phyloP scores from a whole-genome alignment of 2,329 filamentous ascomycete species.

The Thelonectria discophora region DNA sequence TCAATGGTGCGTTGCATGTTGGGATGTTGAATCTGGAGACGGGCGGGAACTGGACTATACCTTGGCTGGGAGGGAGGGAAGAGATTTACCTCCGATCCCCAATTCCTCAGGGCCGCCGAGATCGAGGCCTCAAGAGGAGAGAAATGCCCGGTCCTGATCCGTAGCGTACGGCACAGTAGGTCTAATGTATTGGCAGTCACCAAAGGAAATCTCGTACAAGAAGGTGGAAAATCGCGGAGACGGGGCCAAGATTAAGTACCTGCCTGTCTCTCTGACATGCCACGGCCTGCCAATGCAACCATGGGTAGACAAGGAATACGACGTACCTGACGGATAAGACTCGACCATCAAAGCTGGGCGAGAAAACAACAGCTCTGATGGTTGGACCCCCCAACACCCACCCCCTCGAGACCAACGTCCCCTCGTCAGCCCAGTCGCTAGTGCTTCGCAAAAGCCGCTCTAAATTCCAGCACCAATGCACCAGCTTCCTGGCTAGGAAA shows the following conservation, averaged over 20 bases:
- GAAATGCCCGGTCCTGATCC: not conserved
- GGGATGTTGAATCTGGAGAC: conserved; percentile 1
- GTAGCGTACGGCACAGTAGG: not conserved
- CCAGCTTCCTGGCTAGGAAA: conserved; percentile 1
- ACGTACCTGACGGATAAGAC: not conserved
- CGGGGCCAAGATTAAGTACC: not conserved
- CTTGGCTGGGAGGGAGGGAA: not conserved
- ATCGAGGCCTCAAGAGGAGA: not conserved
- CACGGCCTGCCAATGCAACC: not conserved
- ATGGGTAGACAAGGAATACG: not conserved
- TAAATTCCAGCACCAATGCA: not conserved
- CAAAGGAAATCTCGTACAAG: not conserved
- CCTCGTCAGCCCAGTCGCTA: not conserved
- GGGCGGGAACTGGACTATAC: not conserved
- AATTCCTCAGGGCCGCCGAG: not conserved
- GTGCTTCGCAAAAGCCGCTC: not conserved
- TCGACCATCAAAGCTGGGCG: not conserved
- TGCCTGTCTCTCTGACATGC: not conserved
- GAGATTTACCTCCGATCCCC: not conserved
- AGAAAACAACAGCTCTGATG: not conserved
- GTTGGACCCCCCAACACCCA: too few relatives aligned
- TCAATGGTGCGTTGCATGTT: not conserved
- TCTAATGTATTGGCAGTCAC: not conserved
- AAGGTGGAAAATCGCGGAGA: not conserved
- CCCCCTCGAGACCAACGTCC: not conserved